A percentile compares a stretch with the other conserved stretches of the same genome.
Conservation (phyloP, 2,329 filamentous ascomycete species). For the Domatiomyces catenatus region DNA sequence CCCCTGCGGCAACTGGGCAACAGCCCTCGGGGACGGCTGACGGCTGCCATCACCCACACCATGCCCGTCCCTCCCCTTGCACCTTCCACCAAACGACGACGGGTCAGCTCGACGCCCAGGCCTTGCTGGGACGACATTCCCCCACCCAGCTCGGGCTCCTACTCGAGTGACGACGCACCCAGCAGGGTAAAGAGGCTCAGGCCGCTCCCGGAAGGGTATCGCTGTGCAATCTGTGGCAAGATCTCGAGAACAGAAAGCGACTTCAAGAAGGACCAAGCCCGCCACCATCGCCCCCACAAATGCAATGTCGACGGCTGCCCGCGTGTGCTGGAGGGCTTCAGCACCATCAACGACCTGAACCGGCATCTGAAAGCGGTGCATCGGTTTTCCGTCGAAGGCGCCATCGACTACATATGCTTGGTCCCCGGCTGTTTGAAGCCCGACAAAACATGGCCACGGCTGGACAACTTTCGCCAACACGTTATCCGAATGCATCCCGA, state of each 20-base stretch:
- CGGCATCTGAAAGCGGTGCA: conserved; percentile 65
- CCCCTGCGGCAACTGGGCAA: too few species aligned
- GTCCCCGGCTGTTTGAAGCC: conserved; percentile 41
- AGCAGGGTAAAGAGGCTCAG: neutral
- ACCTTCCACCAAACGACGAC: too few species aligned
- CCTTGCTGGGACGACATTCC: too few species aligned
- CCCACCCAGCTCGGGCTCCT: too few species aligned
- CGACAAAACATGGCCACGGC: conserved; percentile 59
- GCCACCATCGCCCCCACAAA: conserved; percentile 51
- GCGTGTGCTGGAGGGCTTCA: conserved; percentile 50
- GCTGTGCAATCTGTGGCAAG: neutral
- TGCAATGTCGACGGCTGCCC: conserved; percentile 46
- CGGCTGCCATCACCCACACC: too few species aligned
- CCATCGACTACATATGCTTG: conserved; percentile 45
- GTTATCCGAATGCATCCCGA: conserved; percentile 50
- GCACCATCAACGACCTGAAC: conserved; percentile 63
- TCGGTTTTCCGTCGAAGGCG: conserved; percentile 25
- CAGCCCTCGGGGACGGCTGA: too few species aligned
- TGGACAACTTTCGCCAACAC: conserved; percentile 78
- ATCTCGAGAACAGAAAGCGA: neutral
- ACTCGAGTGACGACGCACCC: neutral
- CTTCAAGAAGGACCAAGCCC: conserved; percentile 56
- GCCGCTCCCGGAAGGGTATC: neutral
- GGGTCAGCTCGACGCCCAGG: too few species aligned
- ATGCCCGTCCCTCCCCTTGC: too few species aligned